Evolutionary conservation across 306 rosid species (phyloP).

Genomic region (Astragalus glycyphyllos): DNA sequence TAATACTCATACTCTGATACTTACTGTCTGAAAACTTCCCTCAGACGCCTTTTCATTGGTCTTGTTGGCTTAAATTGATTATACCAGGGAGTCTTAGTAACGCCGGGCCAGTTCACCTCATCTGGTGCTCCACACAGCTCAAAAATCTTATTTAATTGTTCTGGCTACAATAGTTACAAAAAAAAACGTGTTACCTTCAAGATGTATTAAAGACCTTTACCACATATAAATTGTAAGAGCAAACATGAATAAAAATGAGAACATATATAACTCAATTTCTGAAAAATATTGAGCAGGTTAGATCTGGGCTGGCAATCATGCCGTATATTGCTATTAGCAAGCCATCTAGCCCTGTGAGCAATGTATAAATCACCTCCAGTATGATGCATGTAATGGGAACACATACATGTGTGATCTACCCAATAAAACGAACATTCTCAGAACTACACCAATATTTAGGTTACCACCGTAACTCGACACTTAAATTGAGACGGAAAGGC

Average conservation of each 20-base stretch:
- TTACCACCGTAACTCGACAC: slow-evolving; percentile 4
- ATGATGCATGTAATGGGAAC: neutral
- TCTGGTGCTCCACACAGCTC: slow-evolving; percentile 86
- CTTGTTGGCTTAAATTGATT: slow-evolving; percentile 73
- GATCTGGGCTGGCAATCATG: neutral
- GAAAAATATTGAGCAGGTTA: slow-evolving; percentile 3
- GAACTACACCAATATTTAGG: neutral
- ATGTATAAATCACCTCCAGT: neutral
- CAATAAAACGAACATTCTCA: slow-evolving; percentile 10
- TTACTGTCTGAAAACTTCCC: slow-evolving; percentile 67
- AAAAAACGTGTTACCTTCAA: slow-evolving; percentile 19
- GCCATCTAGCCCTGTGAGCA: neutral
- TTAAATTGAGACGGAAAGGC: neutral
- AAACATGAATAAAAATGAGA: slow-evolving; percentile 10
- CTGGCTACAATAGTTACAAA: slow-evolving; percentile 58
- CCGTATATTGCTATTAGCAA: slow-evolving; percentile 3
- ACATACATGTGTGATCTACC: slow-evolving; percentile 4
- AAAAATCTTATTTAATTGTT: slow-evolving; percentile 69
- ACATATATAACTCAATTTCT: neutral
- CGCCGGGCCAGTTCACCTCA: slow-evolving; percentile 77
- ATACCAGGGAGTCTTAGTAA: slow-evolving; percentile 64
- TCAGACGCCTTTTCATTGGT: slow-evolving; percentile 68
- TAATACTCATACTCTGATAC: slow-evolving; percentile 33
- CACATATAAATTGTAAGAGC: neutral
- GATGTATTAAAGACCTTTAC: slow-evolving; percentile 3